Percentiles rank a stretch among this genome's conserved stretches.
These are phyloP conservation scores for Dryadomyces sulphureus DNA, from an alignment of 2,329 filamentous ascomycete species.

Conservation along the genomic window DNA sequence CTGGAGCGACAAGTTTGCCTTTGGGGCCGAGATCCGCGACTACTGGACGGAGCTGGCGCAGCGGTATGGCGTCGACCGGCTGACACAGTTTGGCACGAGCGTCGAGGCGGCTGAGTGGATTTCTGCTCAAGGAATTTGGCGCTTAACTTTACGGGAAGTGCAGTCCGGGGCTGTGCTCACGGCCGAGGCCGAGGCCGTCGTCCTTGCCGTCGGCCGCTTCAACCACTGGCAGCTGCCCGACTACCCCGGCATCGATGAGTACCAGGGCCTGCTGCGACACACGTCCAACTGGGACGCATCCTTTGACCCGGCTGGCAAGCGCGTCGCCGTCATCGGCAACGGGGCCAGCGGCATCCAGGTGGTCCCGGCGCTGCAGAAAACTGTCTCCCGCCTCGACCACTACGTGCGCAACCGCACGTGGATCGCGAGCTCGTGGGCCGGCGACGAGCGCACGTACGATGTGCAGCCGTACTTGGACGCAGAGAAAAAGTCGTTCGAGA, in stretches of 20 bases:
- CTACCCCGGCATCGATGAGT: conserved; percentile 34
- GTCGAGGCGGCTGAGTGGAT: conserved; percentile 44
- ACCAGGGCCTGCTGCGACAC: conserved; percentile 37
- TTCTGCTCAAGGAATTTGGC: conserved; percentile 36
- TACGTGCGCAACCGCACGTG: conserved; percentile 52
- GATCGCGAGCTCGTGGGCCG: conserved; percentile 49
- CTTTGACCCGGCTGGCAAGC: conserved; percentile 30
- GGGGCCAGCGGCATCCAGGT: conserved; percentile 41
- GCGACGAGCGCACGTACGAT: conserved; percentile 36
- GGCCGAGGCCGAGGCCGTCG: conserved; percentile 40
- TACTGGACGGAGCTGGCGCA: conserved; percentile 50
- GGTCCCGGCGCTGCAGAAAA: conserved; percentile 28
- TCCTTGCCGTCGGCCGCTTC: conserved; percentile 52
- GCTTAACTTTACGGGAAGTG: conserved; percentile 28
- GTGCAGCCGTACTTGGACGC: conserved; percentile 40
- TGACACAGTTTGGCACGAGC: conserved; percentile 37
- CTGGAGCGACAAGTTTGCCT: conserved; percentile 55
- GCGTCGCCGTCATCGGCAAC: conserved; percentile 38
- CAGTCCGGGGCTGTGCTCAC: conserved; percentile 19
- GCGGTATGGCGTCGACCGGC: conserved; percentile 50
- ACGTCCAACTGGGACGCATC: conserved; percentile 38
- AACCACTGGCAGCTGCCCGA: conserved; percentile 33
- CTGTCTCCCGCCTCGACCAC: conserved; percentile 39
- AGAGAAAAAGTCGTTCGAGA: conserved; percentile 38
- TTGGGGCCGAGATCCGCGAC: conserved; percentile 48